phyloP scores from a whole-genome alignment of 768 basidiomycete species.

The Russula compacta region DNA sequence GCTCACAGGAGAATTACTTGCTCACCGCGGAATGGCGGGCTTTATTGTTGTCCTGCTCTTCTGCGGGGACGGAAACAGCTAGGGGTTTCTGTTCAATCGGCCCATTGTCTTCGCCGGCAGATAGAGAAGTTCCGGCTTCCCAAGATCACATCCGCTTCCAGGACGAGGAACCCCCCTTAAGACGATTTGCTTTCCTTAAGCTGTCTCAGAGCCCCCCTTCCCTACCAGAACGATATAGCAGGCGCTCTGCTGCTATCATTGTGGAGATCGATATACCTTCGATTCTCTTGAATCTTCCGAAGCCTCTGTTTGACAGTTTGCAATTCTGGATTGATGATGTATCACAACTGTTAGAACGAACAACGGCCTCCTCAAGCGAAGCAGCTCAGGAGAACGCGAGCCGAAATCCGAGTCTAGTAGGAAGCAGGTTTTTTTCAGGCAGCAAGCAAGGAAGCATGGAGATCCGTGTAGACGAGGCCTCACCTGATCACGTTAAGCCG shows the following conservation, averaged over 20 bases:
- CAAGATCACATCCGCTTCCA: constrained; percentile 13
- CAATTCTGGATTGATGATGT: constrained; percentile 87
- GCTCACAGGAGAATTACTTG: constrained; percentile 22
- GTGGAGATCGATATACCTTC: constrained; percentile 45
- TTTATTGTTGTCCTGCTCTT: constrained; percentile 42
- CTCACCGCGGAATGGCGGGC: constrained; percentile 36
- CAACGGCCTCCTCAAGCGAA: constrained; percentile 20
- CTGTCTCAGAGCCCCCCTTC: background rate
- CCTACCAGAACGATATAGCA: background rate
- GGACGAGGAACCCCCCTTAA: background rate
- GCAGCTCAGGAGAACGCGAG: constrained; percentile 31
- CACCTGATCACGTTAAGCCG: constrained; percentile 15
- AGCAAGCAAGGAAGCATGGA: constrained; percentile 30
- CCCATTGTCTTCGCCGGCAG: constrained; percentile 24
- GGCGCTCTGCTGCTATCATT: constrained; percentile 20
- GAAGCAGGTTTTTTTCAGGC: constrained; percentile 66
- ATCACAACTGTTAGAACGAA: constrained; percentile 56
- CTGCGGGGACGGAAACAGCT: constrained; percentile 33
- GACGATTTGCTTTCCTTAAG: background rate
- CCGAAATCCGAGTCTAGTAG: constrained; percentile 59
- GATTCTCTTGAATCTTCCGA: constrained; percentile 50
- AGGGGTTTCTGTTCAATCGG: constrained; percentile 45
- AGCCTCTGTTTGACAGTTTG: constrained; percentile 60
- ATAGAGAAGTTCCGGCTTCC: background rate
- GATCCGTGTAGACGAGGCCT: constrained; percentile 30